Percentiles rank a stretch among this genome's conserved stretches.
Conservation (phyloP, 257 asterid species). For the Prunella vulgaris region DNA sequence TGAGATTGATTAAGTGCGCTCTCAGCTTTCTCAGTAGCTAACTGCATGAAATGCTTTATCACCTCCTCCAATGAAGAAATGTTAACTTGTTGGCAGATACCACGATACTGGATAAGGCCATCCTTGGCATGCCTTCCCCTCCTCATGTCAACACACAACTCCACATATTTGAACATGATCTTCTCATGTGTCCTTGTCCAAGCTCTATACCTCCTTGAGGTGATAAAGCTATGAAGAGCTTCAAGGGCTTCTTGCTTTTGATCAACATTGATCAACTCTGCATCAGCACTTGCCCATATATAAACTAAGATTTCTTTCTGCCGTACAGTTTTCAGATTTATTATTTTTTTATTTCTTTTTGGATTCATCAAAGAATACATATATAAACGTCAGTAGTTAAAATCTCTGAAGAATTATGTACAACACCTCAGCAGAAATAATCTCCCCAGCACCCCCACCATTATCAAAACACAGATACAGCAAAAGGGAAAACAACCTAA, state of each 20-base stretch:
- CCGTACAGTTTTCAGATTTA: neutral
- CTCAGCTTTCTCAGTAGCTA: constrained; percentile 89
- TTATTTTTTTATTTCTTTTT: neutral
- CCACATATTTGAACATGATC: constrained; percentile 88
- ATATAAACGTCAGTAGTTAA: no score
- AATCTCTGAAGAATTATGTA: neutral
- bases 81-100: constrained; percentile 93
- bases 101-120: constrained; percentile 91
- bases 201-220: constrained; percentile 87
- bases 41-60: constrained; percentile 93
- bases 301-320: neutral
- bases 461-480: neutral
- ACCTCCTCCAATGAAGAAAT: constrained; percentile 84
- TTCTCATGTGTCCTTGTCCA: constrained; percentile 89
- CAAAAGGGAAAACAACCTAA: neutral
- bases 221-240: constrained; percentile 76
- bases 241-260: constrained; percentile 95
- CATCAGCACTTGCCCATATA: constrained; percentile 20
- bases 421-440: neutral
- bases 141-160: constrained; percentile 92
- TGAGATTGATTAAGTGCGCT: constrained; percentile 78
- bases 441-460: neutral
- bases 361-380: neutral
- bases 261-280: constrained; percentile 88
- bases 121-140: constrained; percentile 96